Evolutionary conservation across 2,329 filamentous ascomycete genomes (phyloP).

Genomic region (Fusarium mundagurra): DNA sequence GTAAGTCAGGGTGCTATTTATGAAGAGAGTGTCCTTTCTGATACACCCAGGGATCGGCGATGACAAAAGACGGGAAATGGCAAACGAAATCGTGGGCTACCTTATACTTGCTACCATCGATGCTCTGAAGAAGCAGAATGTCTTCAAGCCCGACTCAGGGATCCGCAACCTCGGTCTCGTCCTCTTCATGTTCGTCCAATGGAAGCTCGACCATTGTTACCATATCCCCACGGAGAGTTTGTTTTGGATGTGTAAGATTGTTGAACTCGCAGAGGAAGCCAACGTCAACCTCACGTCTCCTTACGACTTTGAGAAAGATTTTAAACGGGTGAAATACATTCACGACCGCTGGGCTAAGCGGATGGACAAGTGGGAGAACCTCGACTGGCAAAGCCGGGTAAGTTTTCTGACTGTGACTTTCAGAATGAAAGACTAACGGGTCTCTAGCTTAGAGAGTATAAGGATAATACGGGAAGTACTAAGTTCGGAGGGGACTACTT

Average conservation of each 20-base stretch:
- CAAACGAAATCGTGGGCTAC: too few relatives aligned
- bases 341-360: background rate
- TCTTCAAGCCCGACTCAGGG: constrained; percentile 24
- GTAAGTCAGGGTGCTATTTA: too few relatives aligned
- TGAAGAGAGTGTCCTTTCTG: background rate
- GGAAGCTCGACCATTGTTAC: too few relatives aligned
- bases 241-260: background rate
- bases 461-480: background rate
- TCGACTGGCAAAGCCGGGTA: background rate
- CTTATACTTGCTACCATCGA: constrained; percentile 24
- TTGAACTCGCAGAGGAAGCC: constrained; percentile 27
- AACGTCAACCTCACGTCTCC: constrained; percentile 1
- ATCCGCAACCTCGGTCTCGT: constrained; percentile 31
- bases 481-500: background rate
- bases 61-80: too few relatives aligned
- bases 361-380: constrained; percentile 8
- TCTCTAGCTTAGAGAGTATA: background rate
- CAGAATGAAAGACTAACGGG: background rate
- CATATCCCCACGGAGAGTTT: too few relatives aligned
- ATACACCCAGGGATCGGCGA: constrained; percentile 4
- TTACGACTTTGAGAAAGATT: background rate
- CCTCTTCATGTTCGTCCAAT: constrained; percentile 21
- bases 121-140: constrained; percentile 10
- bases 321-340: background rate
- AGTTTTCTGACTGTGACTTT: background rate